phyloP scores from a whole-genome alignment of 352 stramenopile genomes.

The Halophytophthora batemanensis region DNA sequence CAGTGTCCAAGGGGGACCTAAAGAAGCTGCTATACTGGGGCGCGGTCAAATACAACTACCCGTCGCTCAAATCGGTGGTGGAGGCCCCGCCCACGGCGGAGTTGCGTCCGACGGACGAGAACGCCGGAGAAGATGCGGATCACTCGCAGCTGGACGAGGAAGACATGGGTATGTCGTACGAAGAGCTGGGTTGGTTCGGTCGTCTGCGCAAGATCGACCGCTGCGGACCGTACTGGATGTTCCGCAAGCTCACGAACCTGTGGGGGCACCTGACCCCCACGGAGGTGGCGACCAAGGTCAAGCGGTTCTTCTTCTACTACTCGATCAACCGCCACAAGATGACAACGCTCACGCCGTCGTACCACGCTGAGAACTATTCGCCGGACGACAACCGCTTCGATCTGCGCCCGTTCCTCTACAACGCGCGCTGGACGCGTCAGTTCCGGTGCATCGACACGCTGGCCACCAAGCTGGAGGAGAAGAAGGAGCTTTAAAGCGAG shows the following conservation, averaged over 20 bases:
- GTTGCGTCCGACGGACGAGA: constrained; percentile 89
- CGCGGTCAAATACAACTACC: constrained; percentile 89
- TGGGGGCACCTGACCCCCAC: constrained; percentile 87
- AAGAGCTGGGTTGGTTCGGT: constrained; percentile 96
- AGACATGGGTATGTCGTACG: constrained; percentile 99
- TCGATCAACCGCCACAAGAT: constrained; percentile 99
- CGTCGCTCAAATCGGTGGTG: constrained; percentile 90
- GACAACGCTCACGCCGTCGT: constrained; percentile 97
- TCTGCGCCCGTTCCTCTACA: constrained; percentile 97
- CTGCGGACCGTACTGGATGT: constrained; percentile 96
- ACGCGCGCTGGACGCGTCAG: constrained; percentile 93
- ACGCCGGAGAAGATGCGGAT: constrained; percentile 52
- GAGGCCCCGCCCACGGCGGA: constrained; percentile 95
- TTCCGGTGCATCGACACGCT: constrained; percentile 94
- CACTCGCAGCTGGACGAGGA: constrained; percentile 97
- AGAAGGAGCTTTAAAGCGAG: constrained; percentile 48
- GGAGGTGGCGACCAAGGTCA: constrained; percentile 87
- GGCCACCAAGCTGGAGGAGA: constrained; percentile 68
- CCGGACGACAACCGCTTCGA: constrained; percentile 99
- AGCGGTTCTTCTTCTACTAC: constrained; percentile 99
- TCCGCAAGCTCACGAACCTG: constrained; percentile 75
- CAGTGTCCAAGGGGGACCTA: constrained; percentile 94
- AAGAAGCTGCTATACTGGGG: constrained; percentile 96
- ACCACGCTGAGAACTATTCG: constrained; percentile 98
- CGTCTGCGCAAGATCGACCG: constrained; percentile 94